These are phyloP conservation scores for Cryptococcus wingfieldii DNA, from an alignment of 1,284 basidiomycete genomes.

Conservation along the genomic window DNA sequence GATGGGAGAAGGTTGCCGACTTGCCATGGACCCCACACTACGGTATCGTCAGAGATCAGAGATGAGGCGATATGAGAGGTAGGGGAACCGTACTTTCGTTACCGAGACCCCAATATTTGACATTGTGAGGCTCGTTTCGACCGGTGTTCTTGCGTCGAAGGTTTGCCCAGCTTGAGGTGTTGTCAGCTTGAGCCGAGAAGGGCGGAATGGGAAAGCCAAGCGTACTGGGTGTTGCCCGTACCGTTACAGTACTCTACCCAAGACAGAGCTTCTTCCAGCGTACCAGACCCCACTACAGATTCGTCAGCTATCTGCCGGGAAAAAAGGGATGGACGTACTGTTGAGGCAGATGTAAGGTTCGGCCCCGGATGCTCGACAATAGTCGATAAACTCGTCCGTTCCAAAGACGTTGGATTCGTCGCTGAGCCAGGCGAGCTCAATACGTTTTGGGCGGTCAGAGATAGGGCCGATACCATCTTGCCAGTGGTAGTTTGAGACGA, in stretches of 20 bases:
- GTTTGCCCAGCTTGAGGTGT: constrained; percentile 58
- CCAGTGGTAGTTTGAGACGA: constrained; percentile 62
- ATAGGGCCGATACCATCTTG: constrained; percentile 62
- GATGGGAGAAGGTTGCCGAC: constrained; percentile 59
- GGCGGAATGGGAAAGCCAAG: neutral
- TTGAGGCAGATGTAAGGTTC: constrained; percentile 64
- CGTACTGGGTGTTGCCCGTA: constrained; percentile 41
- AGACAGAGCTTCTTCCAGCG: constrained; percentile 60
- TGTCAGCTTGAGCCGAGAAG: constrained; percentile 1
- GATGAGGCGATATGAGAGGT: neutral
- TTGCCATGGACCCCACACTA: constrained; percentile 63
- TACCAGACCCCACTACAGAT: constrained; percentile 57
- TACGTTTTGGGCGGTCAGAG: constrained; percentile 55
- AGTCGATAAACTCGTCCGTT: constrained; percentile 55
- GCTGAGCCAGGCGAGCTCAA: constrained; percentile 62
- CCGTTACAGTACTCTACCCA: constrained; percentile 67
- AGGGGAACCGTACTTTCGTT: constrained; percentile 43
- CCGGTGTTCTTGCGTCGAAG: constrained; percentile 58
- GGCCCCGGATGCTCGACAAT: constrained; percentile 33
- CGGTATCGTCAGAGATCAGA: constrained; percentile 5
- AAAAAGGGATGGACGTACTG: constrained; percentile 30
- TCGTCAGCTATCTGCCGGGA: neutral
- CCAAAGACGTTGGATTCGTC: constrained; percentile 65
- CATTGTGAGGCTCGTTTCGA: constrained; percentile 57
- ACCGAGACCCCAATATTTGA: constrained; percentile 52